Percentiles rank a stretch among this genome's conserved stretches.
Evolutionary conservation across 768 basidiomycete species (phyloP).

Genomic region (Cubamyces sp.): DNA sequence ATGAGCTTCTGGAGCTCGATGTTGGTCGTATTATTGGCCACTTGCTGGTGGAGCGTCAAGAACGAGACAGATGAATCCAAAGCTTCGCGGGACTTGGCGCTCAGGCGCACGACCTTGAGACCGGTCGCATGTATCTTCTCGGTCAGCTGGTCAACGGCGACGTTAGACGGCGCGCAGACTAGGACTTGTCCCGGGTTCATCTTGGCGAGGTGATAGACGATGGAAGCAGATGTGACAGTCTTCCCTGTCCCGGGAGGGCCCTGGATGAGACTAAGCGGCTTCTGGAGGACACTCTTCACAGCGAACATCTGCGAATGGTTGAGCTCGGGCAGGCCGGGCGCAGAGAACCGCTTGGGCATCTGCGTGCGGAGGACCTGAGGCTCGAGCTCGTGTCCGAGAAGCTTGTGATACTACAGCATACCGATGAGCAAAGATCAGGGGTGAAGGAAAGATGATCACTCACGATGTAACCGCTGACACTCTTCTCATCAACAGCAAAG

Average conservation of each 20-base stretch:
- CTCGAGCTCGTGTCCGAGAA: slow-evolving; percentile 96
- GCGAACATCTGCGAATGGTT: slow-evolving; percentile 99
- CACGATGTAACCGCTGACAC: slow-evolving; percentile 93
- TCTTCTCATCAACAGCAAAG: slow-evolving; percentile 98
- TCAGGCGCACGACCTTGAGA: slow-evolving; percentile 95
- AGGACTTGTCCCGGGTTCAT: slow-evolving; percentile 99
- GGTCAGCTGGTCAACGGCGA: slow-evolving; percentile 98
- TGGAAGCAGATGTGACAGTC: slow-evolving; percentile 98
- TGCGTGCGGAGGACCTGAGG: slow-evolving; percentile 89
- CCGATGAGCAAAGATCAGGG: slow-evolving; percentile 10
- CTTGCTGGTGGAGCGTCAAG: slow-evolving; percentile 95
- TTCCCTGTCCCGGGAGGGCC: slow-evolving; percentile 99
- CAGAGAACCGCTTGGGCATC: slow-evolving; percentile 97
- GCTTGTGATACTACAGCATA: slow-evolving; percentile 84
- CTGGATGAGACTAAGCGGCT: slow-evolving; percentile 96
- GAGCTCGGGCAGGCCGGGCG: slow-evolving; percentile 95
- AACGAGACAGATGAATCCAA: slow-evolving; percentile 95
- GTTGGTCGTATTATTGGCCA: slow-evolving; percentile 94
- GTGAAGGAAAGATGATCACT: background rate
- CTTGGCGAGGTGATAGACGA: slow-evolving; percentile 97
- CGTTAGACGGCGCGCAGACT: slow-evolving; percentile 98
- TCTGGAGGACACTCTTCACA: slow-evolving; percentile 98
- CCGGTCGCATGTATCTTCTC: slow-evolving; percentile 99
- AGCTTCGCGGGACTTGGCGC: slow-evolving; percentile 97
- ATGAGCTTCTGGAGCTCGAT: slow-evolving; percentile 98